These are phyloP conservation scores for Rhizopogon salebrosus DNA, from an alignment of 768 basidiomycete species.

Conservation along the genomic window DNA sequence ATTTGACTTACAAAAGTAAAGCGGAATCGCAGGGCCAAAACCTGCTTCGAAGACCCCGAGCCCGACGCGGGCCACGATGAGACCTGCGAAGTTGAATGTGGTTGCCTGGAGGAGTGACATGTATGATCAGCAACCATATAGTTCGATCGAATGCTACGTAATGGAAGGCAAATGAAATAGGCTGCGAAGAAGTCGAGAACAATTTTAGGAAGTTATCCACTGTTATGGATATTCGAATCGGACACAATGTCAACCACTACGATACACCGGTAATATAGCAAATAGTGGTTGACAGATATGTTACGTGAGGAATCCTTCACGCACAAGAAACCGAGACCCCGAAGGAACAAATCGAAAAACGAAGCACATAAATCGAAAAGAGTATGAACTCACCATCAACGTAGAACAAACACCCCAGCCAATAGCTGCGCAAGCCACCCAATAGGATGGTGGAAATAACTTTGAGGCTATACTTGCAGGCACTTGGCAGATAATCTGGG, in stretches of 20 bases:
- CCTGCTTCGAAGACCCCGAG: slow-evolving; percentile 78
- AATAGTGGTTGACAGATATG: neutral
- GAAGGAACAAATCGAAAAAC: neutral
- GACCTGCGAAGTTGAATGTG: slow-evolving; percentile 52
- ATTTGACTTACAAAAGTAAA: slow-evolving; percentile 63
- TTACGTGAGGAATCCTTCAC: neutral
- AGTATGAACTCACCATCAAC: slow-evolving; percentile 46
- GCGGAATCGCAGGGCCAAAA: slow-evolving; percentile 71
- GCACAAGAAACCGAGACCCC: neutral
- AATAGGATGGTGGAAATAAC: slow-evolving; percentile 60
- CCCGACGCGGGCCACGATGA: slow-evolving; percentile 53
- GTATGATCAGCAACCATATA: neutral
- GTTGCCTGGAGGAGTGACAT: slow-evolving; percentile 41
- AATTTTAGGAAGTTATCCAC: too few species aligned
- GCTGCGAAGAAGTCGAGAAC: neutral
- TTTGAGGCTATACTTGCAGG: slow-evolving; percentile 66
- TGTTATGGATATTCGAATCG: too few species aligned
- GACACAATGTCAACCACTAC: too few species aligned
- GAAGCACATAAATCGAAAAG: neutral
- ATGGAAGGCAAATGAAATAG: neutral
- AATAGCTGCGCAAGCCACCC: slow-evolving; percentile 59
- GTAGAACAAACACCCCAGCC: slow-evolving; percentile 79
- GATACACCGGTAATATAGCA: neutral
- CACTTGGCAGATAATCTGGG: slow-evolving; percentile 63
- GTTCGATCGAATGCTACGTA: neutral